Evolutionary conservation across 257 asterid genomes (phyloP).

Genomic region (Capsicum rhomboideum): DNA sequence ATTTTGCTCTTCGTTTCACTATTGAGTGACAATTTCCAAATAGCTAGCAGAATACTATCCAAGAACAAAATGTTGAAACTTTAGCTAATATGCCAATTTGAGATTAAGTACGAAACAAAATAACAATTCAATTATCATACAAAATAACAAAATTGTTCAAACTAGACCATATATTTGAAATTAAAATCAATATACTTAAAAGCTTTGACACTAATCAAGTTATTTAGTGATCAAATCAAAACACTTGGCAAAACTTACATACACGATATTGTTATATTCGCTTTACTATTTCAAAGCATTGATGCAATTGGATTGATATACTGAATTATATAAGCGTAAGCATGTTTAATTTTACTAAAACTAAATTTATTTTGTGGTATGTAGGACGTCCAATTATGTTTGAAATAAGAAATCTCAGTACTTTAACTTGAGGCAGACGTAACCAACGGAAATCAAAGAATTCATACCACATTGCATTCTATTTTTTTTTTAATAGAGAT

Average conservation of each 20-base stretch:
- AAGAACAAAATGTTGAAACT: neutral
- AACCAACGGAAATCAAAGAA: neutral
- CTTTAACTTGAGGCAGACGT: neutral
- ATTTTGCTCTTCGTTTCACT: too few relatives aligned
- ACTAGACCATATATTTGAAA: too few relatives aligned
- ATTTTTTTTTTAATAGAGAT: neutral
- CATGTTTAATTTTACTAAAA: neutral
- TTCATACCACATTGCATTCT: neutral
- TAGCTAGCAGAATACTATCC: too few relatives aligned
- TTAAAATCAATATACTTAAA: neutral
- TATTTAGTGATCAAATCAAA: neutral
- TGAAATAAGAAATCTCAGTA: neutral
- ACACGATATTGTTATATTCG: neutral
- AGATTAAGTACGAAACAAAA: too few relatives aligned
- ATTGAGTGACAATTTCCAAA: too few relatives aligned
- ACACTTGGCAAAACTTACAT: neutral
- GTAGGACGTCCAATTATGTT: neutral
- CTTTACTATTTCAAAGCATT: neutral
- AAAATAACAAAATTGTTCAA: too few relatives aligned
- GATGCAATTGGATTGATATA: neutral
- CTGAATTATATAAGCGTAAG: neutral
- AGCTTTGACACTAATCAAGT: neutral
- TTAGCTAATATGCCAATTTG: too few relatives aligned
- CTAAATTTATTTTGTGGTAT: neutral
- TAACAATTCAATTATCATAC: neutral